phyloP scores from a whole-genome alignment of 768 basidiomycete species.

The Pholiota microspora region DNA sequence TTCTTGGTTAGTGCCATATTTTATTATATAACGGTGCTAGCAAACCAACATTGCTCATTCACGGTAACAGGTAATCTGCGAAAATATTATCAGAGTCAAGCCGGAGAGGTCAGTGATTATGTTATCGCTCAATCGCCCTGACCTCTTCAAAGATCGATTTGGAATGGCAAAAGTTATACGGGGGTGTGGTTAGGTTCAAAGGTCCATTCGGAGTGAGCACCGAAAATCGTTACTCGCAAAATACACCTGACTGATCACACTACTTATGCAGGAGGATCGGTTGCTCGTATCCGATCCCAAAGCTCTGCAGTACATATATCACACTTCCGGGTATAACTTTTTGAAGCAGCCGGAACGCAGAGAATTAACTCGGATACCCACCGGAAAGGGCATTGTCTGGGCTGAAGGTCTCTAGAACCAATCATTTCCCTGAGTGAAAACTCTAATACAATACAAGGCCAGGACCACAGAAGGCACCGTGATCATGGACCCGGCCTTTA shows the following conservation, averaged over 20 bases:
- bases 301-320: constrained; percentile 43
- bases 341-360: constrained; percentile 36
- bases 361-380: constrained; percentile 32
- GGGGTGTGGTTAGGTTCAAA: constrained; percentile 37
- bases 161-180: constrained; percentile 42
- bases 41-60: background rate
- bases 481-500: constrained; percentile 46
- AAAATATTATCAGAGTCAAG: constrained; percentile 31
- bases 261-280: constrained; percentile 34
- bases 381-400: constrained; percentile 36
- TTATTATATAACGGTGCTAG: background rate
- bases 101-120: constrained; percentile 26
- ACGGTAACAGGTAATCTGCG: constrained; percentile 24
- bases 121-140: constrained; percentile 5
- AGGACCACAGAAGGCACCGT: constrained; percentile 44
- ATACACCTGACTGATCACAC: background rate
- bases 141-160: constrained; percentile 35
- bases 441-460: constrained; percentile 16
- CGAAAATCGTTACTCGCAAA: background rate
- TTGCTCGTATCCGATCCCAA: constrained; percentile 49
- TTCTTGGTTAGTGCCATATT: constrained; percentile 29
- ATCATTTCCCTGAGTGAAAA: background rate
- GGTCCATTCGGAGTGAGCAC: constrained; percentile 34
- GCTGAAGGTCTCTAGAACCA: constrained; percentile 32
- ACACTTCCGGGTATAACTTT: constrained; percentile 42